phyloP scores from a whole-genome alignment of 805 yeast genomes.

The Saccharomycopsis sp. region DNA sequence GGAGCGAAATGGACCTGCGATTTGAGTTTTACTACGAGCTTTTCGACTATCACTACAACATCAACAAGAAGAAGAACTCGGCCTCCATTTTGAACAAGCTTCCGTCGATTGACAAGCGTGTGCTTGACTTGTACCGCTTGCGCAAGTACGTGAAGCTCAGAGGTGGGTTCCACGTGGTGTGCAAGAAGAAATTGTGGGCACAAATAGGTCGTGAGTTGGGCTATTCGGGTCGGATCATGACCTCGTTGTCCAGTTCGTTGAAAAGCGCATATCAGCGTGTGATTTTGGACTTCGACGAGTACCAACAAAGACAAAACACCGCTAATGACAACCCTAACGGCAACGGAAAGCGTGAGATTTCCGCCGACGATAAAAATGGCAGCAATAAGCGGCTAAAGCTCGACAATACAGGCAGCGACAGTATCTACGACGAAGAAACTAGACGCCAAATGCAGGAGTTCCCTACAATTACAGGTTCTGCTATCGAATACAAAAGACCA shows the following conservation, averaged over 20 bases:
- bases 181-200: slow-evolving; percentile 68
- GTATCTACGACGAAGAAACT: slow-evolving; percentile 10
- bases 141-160: slow-evolving; percentile 50
- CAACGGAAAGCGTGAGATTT: slow-evolving; percentile 7
- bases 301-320: slow-evolving; percentile 2
- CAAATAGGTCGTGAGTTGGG: slow-evolving; percentile 79
- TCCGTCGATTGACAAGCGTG: slow-evolving; percentile 62
- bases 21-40: slow-evolving; percentile 43
- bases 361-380: not conserved
- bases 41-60: slow-evolving; percentile 33
- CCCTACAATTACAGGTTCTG: slow-evolving; percentile 42
- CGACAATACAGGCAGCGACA: not conserved
- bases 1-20: slow-evolving; percentile 36
- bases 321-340: slow-evolving; percentile 1
- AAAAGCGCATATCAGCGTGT: slow-evolving; percentile 51
- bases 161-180: slow-evolving; percentile 65
- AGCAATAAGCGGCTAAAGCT: not conserved
- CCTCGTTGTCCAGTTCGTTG: slow-evolving; percentile 62
- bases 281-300: slow-evolving; percentile 29
- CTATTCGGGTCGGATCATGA: slow-evolving; percentile 63
- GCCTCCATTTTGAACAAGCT: slow-evolving; percentile 33
- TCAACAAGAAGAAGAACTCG: slow-evolving; percentile 24
- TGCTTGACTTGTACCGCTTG: slow-evolving; percentile 57
- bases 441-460: slow-evolving; percentile 7
- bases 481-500: slow-evolving; percentile 39